Evolutionary conservation across 2,329 filamentous ascomycete species (phyloP), one percentile per base, ranked within the genome.

Genomic region (Coleophoma eucalyptorum): DNA sequence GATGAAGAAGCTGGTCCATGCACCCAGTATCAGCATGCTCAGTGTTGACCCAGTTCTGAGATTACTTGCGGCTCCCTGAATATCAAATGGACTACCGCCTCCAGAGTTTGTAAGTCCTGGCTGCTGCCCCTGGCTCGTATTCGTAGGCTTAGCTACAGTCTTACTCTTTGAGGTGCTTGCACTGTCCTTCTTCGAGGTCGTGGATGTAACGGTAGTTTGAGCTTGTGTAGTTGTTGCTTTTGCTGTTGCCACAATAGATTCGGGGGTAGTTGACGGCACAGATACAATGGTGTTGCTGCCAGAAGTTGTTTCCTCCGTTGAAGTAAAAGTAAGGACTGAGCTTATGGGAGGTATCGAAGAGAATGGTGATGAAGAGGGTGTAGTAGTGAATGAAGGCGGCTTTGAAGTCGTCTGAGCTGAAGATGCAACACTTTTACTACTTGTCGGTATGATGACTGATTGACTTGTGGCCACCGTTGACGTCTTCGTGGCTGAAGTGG

Each of bases 61-160:
- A 43, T 32, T 31, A n/a, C 46, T 43, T 4, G 51, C 48, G 35
- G 26, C 40, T n/a, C 19, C 20, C 10, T 20, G 10, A n/a, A 51
- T 51, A 38, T 53, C 51, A 38, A 53, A 53, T 7, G 51, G 51
- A 35, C 51, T 53, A 10, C 51, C 51, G 7, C 51, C 51, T 4
- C 51, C 51, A 19, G 12, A 47, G 44, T 41, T n/a, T 34, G 32
- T 38, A 21, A 45, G 19, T 5, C 38, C 32, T 33, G 42, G 20
- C 26, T 44, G 42, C 42, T 21, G 41, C n/a, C 40, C 43, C 11
- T 42, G 18, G 15, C 42, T 26, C 42, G 32, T 26, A 5, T 4
- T 40, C 18, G 41, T 41, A 7, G 41, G 19, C 19, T 26, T 38
- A 10, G 50, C 15, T 21, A 43, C 6, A 15, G 16, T 40, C 15